phyloP scores from a whole-genome alignment of 2,329 filamentous ascomycete species.

The Talaromyces islandicus region DNA sequence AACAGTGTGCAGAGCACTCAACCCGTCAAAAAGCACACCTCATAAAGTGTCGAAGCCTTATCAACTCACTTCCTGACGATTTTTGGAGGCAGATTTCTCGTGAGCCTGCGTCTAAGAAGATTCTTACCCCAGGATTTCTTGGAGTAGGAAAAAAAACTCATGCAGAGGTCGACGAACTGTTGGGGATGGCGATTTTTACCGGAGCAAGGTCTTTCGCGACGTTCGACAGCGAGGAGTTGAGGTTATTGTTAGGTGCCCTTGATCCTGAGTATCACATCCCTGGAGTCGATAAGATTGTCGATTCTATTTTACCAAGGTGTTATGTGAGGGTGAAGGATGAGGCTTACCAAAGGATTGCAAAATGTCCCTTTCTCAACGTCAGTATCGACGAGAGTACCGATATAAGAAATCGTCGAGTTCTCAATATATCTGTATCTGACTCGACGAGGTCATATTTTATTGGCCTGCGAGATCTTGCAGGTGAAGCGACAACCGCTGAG shows the following conservation, averaged over 20 bases:
- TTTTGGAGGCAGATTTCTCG: neutral
- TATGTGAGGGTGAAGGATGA: neutral
- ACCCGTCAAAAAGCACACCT: neutral
- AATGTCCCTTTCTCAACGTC: neutral
- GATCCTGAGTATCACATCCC: neutral
- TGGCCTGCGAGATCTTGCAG: neutral
- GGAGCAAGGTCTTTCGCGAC: constrained; percentile 19
- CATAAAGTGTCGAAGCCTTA: neutral
- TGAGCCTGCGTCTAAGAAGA: neutral
- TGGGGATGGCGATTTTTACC: constrained; percentile 11
- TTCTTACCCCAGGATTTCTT: neutral
- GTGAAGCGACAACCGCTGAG: neutral
- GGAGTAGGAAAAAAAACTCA: neutral
- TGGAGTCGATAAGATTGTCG: neutral
- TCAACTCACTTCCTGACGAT: neutral
- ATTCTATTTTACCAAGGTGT: neutral
- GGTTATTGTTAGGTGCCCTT: neutral
- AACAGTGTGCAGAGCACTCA: neutral
- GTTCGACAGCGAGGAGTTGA: neutral
- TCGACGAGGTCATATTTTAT: neutral
- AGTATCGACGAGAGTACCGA: neutral
- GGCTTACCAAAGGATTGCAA: neutral
- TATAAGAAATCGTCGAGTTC: neutral
- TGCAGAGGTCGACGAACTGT: neutral
- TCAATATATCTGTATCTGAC: neutral